Evolutionary conservation across 306 rosid species (phyloP).

Genomic region (Pueraria montana): DNA sequence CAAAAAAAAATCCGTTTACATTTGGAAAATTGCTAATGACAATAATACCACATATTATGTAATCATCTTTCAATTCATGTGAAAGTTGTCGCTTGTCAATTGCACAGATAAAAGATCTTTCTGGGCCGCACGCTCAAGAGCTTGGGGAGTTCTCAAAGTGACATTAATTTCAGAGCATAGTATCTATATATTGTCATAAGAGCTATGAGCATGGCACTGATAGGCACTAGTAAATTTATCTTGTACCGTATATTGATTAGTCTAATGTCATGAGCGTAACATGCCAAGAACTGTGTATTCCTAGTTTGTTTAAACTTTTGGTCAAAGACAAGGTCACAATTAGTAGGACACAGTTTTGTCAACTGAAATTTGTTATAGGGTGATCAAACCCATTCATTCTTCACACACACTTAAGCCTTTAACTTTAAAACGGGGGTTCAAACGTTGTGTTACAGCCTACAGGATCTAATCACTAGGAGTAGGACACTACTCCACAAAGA

Average conservation of each 20-base stretch:
- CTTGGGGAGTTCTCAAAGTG: slow-evolving; percentile 19
- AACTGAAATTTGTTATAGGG: slow-evolving; percentile 42
- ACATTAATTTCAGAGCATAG: slow-evolving; percentile 1
- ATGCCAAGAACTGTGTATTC: background rate
- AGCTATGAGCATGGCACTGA: slow-evolving; percentile 6
- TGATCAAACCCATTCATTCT: slow-evolving; percentile 28
- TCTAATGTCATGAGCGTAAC: slow-evolving; percentile 4
- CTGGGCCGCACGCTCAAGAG: slow-evolving; percentile 5
- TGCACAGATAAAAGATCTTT: slow-evolving; percentile 2
- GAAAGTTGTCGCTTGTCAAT: slow-evolving; percentile 1
- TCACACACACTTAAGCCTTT: background rate
- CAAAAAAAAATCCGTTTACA: background rate
- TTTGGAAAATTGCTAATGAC: background rate
- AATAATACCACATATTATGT: background rate
- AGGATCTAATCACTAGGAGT: slow-evolving; percentile 40
- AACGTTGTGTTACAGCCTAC: slow-evolving; percentile 17
- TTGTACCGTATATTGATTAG: slow-evolving; percentile 24
- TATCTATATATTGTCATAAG: background rate
- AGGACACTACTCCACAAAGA: slow-evolving; percentile 27
- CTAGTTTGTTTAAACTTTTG: background rate
- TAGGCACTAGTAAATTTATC: slow-evolving; percentile 29
- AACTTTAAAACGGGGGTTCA: slow-evolving; percentile 27
- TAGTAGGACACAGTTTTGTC: slow-evolving; percentile 46
- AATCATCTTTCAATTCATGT: slow-evolving; percentile 13
- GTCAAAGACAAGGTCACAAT: slow-evolving; percentile 53